A percentile compares a stretch with the other conserved stretches of the same genome.
Conservation (phyloP, 495 filamentous ascomycete genomes). For the Hyaloscypha variabilis region DNA sequence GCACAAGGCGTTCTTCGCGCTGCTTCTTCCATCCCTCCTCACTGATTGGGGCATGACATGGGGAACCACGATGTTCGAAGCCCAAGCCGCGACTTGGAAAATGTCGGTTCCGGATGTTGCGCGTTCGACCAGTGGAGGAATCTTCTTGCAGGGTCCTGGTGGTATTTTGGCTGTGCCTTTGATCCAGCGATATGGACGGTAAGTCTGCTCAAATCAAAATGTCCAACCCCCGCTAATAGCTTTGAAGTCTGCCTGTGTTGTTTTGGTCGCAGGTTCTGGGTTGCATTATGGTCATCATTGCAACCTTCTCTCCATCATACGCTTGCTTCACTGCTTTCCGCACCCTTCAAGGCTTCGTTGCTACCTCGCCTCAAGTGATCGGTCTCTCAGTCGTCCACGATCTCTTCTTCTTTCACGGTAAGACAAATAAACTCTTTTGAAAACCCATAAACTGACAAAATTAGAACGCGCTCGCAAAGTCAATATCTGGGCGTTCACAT, state of each 20-base stretch:
- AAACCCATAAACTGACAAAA: not conserved
- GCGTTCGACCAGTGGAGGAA: slow-evolving; percentile 50
- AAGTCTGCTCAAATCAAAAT: slow-evolving; percentile 9
- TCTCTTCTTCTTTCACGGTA: slow-evolving; percentile 58
- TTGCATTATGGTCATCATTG: slow-evolving; percentile 48
- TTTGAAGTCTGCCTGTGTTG: slow-evolving; percentile 41
- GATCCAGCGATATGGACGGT: slow-evolving; percentile 51
- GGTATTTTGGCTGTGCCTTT: slow-evolving; percentile 55
- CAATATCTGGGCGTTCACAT: slow-evolving; percentile 63
- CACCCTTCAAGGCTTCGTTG: slow-evolving; percentile 51
- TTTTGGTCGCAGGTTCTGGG: slow-evolving; percentile 55
- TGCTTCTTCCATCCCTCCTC: slow-evolving; percentile 27
- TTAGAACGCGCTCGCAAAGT: slow-evolving; percentile 59
- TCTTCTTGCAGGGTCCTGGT: slow-evolving; percentile 55
- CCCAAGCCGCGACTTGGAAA: slow-evolving; percentile 51
- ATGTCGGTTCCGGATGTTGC: slow-evolving; percentile 45
- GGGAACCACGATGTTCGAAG: slow-evolving; percentile 50
- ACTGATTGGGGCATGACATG: slow-evolving; percentile 50
- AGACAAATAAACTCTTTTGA: not conserved
- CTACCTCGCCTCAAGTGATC: slow-evolving; percentile 33
- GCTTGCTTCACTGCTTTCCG: slow-evolving; percentile 48
- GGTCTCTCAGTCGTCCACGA: slow-evolving; percentile 61
- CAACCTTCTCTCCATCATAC: slow-evolving; percentile 47
- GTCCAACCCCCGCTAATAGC: slow-evolving; percentile 3
- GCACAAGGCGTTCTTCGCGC: slow-evolving; percentile 13